Base-by-base conservation (phyloP, 306 rosid genomes). In the Cucumis cinereus region DNA sequence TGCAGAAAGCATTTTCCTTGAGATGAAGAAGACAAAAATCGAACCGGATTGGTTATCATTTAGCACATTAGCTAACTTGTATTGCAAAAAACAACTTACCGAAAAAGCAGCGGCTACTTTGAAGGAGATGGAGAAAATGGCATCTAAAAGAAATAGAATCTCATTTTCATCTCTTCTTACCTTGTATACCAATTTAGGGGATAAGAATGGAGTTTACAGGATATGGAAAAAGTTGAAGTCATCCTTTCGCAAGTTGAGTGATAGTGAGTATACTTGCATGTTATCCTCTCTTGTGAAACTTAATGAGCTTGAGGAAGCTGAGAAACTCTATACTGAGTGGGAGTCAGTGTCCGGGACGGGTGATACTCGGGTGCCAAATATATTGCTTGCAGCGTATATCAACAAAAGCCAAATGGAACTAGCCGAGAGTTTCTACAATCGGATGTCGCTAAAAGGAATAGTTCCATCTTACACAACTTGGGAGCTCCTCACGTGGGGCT, bases 401-500 rank as follows among this genome's bases (percentile, higher is more conserved):
- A 87, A 89, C 71, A 84, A 61, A 83, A 78, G 84, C 82, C 91
- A 88, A 66, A 86, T 86, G 87, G 95, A 84, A 81, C 80, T 71
- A 78, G 97, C 96, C 6, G 95, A 92, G 84, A 72, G 6, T 2
- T 87, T 91, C 77, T 83, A 82, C 30, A 69, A 77, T 64, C 83
- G 73, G 60, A 82, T 90, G 76, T 84, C 80, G 76, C 54, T 80
- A 77, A 87, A 88, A 74, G 90, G 91, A 52, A 62, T 84, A 52
- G 26, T 24, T 58, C 88, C 91, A 61, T 79, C 81, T 82, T 92
- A 90, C 92, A 85, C 96, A 23, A 88, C 99, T 12, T 94, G 88
- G 91, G 97, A 94, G 88, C 88, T 92, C 62, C 88, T 94, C 70
- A 83, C 96, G 17, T 83, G 88, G 91, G 92, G 90, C n/a, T 89